These are phyloP conservation scores for Naganishia albida DNA, from an alignment of 1,284 basidiomycete species.

Conservation along the genomic window DNA sequence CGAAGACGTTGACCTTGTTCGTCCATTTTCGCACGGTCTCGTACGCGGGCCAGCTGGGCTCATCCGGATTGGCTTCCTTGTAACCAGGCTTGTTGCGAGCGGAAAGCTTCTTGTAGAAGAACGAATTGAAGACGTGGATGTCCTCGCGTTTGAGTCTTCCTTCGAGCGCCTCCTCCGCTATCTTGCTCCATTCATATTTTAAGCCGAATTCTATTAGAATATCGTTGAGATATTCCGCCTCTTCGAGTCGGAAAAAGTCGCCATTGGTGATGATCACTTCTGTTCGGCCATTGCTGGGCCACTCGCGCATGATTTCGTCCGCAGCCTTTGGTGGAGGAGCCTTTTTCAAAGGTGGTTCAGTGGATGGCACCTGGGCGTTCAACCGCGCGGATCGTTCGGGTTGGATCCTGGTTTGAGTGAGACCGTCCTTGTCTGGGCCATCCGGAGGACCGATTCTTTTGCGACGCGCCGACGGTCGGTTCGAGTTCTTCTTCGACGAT, in stretches of 20 bases:
- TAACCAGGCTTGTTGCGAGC: slow-evolving; percentile 5
- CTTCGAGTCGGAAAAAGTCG: slow-evolving; percentile 72
- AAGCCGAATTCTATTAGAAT: slow-evolving; percentile 93
- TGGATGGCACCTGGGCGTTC: background rate
- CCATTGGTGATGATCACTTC: slow-evolving; percentile 74
- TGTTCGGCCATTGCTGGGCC: slow-evolving; percentile 65
- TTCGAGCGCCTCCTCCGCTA: no score
- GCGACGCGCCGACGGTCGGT: background rate
- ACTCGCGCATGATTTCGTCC: slow-evolving; percentile 30
- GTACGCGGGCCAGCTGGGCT: slow-evolving; percentile 62
- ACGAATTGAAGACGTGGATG: slow-evolving; percentile 91
- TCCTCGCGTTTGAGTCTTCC: slow-evolving; percentile 54
- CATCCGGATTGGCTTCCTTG: slow-evolving; percentile 5
- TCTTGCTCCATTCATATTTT: slow-evolving; percentile 62
- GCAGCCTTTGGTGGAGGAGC: slow-evolving; percentile 8
- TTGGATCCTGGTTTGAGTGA: slow-evolving; percentile 13
- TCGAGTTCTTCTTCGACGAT: background rate
- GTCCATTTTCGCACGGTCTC: slow-evolving; percentile 93
- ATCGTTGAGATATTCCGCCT: slow-evolving; percentile 88
- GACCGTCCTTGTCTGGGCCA: background rate
- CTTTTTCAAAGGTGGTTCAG: slow-evolving; percentile 4
- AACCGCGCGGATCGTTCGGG: slow-evolving; percentile 6
- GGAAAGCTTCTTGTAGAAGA: slow-evolving; percentile 94
- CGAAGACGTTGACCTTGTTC: slow-evolving; percentile 70
- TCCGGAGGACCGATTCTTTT: background rate